Conservation (phyloP, 305 asterid genomes). For the Stenogyne calaminthoides region DNA sequence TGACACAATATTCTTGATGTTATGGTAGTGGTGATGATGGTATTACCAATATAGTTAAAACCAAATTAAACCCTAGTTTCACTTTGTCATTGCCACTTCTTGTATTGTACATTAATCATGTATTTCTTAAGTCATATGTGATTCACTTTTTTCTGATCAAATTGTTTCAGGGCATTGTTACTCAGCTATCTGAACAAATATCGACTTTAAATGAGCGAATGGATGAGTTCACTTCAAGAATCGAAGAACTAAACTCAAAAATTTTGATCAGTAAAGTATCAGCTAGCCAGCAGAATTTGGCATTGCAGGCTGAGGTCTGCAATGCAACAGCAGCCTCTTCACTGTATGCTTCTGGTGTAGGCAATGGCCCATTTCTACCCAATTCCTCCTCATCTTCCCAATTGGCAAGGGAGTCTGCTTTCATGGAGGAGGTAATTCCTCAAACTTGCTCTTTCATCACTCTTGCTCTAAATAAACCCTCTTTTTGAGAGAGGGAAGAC, state of each 20-base stretch:
- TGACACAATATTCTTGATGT: background rate
- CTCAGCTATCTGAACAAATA: slow-evolving; percentile 89
- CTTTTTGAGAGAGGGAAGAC: background rate
- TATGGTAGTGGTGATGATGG: background rate
- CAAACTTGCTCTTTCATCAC: slow-evolving; percentile 5
- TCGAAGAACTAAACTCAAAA: slow-evolving; percentile 85
- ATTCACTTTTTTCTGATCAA: slow-evolving; percentile 20
- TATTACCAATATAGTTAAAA: background rate
- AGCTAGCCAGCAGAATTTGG: slow-evolving; percentile 81
- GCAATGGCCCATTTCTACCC: slow-evolving; percentile 70
- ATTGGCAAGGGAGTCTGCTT: slow-evolving; percentile 71
- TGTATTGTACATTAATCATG: slow-evolving; percentile 11
- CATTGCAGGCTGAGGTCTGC: slow-evolving; percentile 73
- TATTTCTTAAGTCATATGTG: slow-evolving; percentile 7
- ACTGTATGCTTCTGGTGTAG: slow-evolving; percentile 57
- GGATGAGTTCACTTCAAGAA: slow-evolving; percentile 93
- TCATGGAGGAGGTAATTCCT: slow-evolving; percentile 81
- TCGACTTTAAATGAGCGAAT: slow-evolving; percentile 88
- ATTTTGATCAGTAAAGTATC: slow-evolving; percentile 49
- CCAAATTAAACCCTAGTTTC: background rate
- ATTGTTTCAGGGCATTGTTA: slow-evolving; percentile 75
- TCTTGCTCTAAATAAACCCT: background rate
- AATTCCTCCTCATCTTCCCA: slow-evolving; percentile 80
- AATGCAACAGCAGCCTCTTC: slow-evolving; percentile 62
- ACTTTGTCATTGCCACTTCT: slow-evolving; percentile 12